phyloP scores from a whole-genome alignment of 2,329 filamentous ascomycete genomes.

The Curvularia sp. region DNA sequence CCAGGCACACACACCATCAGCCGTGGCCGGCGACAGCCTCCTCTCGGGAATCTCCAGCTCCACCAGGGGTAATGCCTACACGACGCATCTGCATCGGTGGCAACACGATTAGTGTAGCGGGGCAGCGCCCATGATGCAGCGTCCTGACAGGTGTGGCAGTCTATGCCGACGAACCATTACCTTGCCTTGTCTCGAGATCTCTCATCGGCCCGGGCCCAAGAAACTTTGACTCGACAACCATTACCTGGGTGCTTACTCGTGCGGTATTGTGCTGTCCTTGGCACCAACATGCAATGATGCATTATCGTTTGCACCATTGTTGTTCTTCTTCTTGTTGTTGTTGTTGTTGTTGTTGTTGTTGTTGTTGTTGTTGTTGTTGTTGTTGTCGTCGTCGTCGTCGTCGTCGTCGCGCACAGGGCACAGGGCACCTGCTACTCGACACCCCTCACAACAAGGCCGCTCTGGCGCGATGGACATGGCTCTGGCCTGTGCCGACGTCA shows the following conservation, averaged over 20 bases:
- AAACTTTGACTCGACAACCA: conserved; percentile 4
- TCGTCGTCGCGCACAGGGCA: not conserved
- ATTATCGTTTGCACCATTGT: not conserved
- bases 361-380: too few species aligned
- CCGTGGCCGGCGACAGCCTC: conserved; percentile 6
- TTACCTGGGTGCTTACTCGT: too few species aligned
- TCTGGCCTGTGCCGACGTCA: conserved; percentile 10
- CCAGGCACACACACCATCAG: conserved; percentile 3
- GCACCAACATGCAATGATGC: not conserved
- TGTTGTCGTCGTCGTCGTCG: too few species aligned
- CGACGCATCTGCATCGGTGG: conserved; percentile 25
- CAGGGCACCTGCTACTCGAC: not conserved
- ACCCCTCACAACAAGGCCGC: not conserved
- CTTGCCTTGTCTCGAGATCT: conserved; percentile 14
- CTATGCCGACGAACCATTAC: conserved; percentile 23
- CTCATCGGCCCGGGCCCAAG: conserved; percentile 19
- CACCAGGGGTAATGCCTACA: conserved; percentile 13
- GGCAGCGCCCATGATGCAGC: conserved; percentile 20
- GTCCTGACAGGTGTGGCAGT: conserved; percentile 11
- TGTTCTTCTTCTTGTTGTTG: too few species aligned
- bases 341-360: too few species aligned
- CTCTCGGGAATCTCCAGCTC: conserved; percentile 26
- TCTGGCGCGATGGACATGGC: conserved; percentile 1
- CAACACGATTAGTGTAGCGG: conserved; percentile 26
- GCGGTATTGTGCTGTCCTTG: too few species aligned